Base-by-base conservation (phyloP, 352 stramenopile species). In the Aphanomyces cochlioides region DNA sequence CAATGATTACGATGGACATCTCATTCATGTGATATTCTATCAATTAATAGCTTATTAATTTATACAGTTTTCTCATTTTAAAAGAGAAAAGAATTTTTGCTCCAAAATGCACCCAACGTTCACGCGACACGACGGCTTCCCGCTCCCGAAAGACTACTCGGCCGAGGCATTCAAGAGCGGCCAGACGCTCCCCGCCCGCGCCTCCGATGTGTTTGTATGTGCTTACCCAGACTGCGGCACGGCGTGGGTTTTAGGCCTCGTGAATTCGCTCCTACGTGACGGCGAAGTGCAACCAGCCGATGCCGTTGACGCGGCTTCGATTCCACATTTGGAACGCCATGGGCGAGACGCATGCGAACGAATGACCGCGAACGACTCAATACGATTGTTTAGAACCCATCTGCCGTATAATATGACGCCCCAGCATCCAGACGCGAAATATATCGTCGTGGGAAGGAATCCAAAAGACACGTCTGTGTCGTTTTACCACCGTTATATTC, bases 171-270 rank as follows among this genome's bases (percentile, higher is more conserved):
- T 82, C 37, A 53, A 56, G 15, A 76, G 53, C 38, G 72, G 45
- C n/a, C 48, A 73, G 8, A 69, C 40, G 7, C 79, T 80, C 60
- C 10, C 76, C 61, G 73, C 74, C 45, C 70, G 75, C 60, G 50
- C 71, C 60, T 64, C 75, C 48, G 77, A 82, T 72, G 47, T 82
- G 7, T 82, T 82, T 58, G 72, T 82, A 28, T 74, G 73, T 13
- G 78, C 77, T 6, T 82, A 82, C 60, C 74, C 77, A 13, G 79
- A 82, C 71, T 78, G 74, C 61, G 77, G 77, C 7, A 82, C 75
- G 3, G 77, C 74, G 12, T 82, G 69, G 77, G 79, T 70, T 10
- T 45, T 67, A 6, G 39, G 59, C 38, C 41, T 67, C 43, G 59
- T 67, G 7, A 56, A 40, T 28, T 41, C 38, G 15, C 53, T 82